Conservation (phyloP, 768 basidiomycete genomes). For the Multifurca ochricompacta region DNA sequence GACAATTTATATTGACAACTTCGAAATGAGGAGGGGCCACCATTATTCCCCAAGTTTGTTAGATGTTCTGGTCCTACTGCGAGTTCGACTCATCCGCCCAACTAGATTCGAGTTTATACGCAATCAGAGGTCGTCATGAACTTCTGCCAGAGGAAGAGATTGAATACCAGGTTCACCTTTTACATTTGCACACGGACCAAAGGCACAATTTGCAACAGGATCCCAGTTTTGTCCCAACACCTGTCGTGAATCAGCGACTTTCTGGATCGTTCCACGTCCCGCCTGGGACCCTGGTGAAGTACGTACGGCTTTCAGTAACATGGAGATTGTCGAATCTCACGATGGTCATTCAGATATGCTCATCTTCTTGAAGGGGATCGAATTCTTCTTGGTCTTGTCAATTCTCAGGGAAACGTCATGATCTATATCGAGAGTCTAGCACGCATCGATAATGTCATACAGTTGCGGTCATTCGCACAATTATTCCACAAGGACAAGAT, state of each 20-base stretch:
- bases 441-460: slow-evolving; percentile 2
- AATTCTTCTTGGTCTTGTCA: slow-evolving; percentile 11
- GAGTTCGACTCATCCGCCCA: not conserved
- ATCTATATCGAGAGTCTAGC: slow-evolving; percentile 9
- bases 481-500: slow-evolving; percentile 39
- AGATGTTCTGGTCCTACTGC: not conserved
- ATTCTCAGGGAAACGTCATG: slow-evolving; percentile 7
- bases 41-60: slow-evolving; percentile 4
- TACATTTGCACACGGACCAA: slow-evolving; percentile 8
- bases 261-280: slow-evolving; percentile 7
- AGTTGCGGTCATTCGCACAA: not conserved
- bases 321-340: not conserved
- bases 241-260: not conserved
- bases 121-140: slow-evolving; percentile 5
- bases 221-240: slow-evolving; percentile 10
- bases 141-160: slow-evolving; percentile 5
- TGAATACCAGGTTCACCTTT: slow-evolving; percentile 2
- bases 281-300: not conserved
- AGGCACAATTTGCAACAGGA: slow-evolving; percentile 16
- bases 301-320: not conserved
- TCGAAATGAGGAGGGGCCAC: not conserved
- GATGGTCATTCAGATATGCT: not conserved
- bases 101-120: slow-evolving; percentile 9
- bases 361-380: slow-evolving; percentile 16
- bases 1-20: not conserved